phyloP scores from a whole-genome alignment of 805 yeast genomes.

The Metschnikowia cubensis region DNA sequence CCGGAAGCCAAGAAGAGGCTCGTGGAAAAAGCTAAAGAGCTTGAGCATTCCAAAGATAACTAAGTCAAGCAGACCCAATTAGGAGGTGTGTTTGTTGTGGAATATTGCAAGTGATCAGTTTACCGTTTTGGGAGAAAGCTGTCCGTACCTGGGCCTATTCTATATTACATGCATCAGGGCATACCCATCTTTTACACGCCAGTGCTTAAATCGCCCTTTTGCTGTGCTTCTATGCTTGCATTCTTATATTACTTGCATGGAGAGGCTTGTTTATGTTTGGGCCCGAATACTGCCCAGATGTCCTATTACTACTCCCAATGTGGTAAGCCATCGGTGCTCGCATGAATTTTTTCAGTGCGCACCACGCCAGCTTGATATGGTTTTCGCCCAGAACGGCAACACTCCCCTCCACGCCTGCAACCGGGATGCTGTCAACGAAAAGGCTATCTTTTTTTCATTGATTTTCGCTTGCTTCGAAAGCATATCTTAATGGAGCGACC shows the following conservation, averaged over 20 bases:
- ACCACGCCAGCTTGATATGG: neutral
- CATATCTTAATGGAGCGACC: neutral
- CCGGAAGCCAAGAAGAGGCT: slow-evolving; percentile 41
- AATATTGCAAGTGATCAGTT: neutral
- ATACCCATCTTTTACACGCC: neutral
- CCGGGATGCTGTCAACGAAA: neutral
- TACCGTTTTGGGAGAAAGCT: neutral
- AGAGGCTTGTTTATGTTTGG: neutral
- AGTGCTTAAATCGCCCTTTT: neutral
- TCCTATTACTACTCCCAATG: neutral
- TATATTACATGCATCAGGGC: neutral
- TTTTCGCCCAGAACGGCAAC: slow-evolving; percentile 2
- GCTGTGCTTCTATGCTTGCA: neutral
- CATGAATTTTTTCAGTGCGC: slow-evolving; percentile 1
- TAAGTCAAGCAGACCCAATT: neutral
- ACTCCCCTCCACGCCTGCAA: neutral
- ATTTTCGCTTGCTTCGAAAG: neutral
- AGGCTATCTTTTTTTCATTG: neutral
- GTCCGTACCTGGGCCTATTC: neutral
- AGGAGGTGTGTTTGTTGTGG: neutral
- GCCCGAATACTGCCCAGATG: neutral
- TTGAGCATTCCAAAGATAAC: neutral
- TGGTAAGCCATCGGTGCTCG: slow-evolving; percentile 1
- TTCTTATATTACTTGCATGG: neutral
- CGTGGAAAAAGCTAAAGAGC: slow-evolving; percentile 9